Evolutionary conservation across 208 protist genomes (phyloP), one percentile per base, ranked within the genome.

Genomic region (Acanthamoeba sp.): DNA sequence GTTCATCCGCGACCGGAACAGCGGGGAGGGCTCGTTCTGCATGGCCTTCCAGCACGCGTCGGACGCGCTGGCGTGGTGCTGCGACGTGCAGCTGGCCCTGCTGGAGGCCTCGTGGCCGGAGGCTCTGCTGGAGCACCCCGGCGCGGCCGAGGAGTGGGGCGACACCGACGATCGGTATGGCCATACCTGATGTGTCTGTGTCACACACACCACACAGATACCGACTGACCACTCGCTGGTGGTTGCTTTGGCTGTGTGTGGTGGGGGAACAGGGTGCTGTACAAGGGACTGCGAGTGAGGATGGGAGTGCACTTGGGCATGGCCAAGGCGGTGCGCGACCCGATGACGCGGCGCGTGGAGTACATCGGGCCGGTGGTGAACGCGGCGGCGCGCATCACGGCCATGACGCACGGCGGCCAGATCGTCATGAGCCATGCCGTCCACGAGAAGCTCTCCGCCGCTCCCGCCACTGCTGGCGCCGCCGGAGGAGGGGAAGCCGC

Each of bases 21-120:
- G 55, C 29, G 80, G 80, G 0, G 80, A 89, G 80, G 80, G 80
- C 50, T 55, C 57, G n/a, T 91, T 91, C 85, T 73, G 45, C 52
- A 1, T 91, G 85, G 85, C 85, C 32, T 91, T 91, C 52, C n/a
- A 45, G 22, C n/a, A 91, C 27, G 34, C 52, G 24, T 20, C 73
- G 20, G 50, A 36, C 27, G 85, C 85, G 29, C 7, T 71, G 27
- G 27, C 24, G 12, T 91, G 45, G 45, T 80, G 71, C 40, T 27
- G 71, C 34, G 85, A n/a, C 5, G 55, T 27, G 1, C 71, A 80
- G 40, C 40, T 80, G 55, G 57, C 55, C 7, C 85, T 91, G n/a
- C 85, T 91, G 1, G 27, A 38, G 4, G 45, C 16, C 10, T 3
- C 18, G 12, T 91, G 85, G 85, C 85, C 85, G 14, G 80, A 89